Conservation (phyloP, 257 asterid species). For the Osmanthus fragrans region DNA sequence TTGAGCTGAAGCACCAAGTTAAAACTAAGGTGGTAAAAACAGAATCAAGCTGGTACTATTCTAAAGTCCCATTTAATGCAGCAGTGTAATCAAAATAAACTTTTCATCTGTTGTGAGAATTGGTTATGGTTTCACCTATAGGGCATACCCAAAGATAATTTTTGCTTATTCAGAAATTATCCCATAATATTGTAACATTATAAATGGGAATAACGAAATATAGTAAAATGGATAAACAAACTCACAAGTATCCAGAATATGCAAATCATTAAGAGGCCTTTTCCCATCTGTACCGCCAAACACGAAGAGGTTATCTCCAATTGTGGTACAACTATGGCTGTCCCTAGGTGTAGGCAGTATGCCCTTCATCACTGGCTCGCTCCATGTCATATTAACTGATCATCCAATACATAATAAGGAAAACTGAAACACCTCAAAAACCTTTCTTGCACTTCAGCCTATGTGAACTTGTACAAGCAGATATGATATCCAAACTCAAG, state of each 20-base stretch:
- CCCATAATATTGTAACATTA: neutral
- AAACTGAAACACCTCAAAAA: neutral
- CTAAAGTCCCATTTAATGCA: constrained; percentile 3
- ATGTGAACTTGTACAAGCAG: neutral
- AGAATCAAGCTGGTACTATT: constrained; percentile 11
- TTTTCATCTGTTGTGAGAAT: neutral
- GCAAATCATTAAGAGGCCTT: constrained; percentile 77
- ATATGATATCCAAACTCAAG: neutral
- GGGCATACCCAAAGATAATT: neutral
- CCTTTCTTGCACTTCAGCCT: neutral
- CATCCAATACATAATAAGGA: constrained; percentile 27
- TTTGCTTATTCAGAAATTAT: constrained; percentile 18
- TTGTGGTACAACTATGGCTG: constrained; percentile 90
- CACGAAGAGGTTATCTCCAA: constrained; percentile 79
- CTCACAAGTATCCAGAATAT: constrained; percentile 80
- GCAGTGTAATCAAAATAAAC: neutral
- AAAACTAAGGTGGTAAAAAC: constrained; percentile 5
- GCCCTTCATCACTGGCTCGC: constrained; percentile 65
- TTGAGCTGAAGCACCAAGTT: neutral
- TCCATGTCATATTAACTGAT: constrained; percentile 77
- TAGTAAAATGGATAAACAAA: constrained; percentile 23
- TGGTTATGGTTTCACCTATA: neutral
- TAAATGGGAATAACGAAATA: constrained; percentile 6
- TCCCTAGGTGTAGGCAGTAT: constrained; percentile 80
- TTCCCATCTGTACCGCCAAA: constrained; percentile 97